These are phyloP conservation scores for Penicillium taxi DNA, from an alignment of 495 filamentous ascomycete genomes.

Conservation along the genomic window DNA sequence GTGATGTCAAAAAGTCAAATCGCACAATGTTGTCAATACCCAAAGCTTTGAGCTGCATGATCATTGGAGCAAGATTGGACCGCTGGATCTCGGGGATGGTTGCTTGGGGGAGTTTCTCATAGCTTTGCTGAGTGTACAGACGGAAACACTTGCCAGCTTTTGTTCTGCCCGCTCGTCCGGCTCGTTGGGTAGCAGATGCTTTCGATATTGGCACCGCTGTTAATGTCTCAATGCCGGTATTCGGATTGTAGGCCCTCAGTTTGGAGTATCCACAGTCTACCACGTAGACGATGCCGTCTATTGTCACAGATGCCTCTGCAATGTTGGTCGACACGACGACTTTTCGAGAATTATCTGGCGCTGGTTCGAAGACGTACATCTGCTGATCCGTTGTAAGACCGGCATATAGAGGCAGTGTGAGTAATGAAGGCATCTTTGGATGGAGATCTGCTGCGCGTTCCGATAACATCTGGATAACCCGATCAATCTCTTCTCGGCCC, in stretches of 20 bases:
- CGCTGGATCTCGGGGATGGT: constrained; percentile 89
- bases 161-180: constrained; percentile 85
- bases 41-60: constrained; percentile 91
- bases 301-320: constrained; percentile 90
- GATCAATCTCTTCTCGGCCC: constrained; percentile 89
- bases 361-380: constrained; percentile 82
- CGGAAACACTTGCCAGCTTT: constrained; percentile 93
- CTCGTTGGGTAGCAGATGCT: constrained; percentile 85
- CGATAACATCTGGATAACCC: constrained; percentile 64
- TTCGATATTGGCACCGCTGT: constrained; percentile 85
- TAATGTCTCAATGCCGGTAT: constrained; percentile 81
- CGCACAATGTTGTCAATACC: constrained; percentile 93
- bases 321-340: constrained; percentile 95
- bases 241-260: constrained; percentile 77
- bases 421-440: constrained; percentile 57
- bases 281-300: constrained; percentile 88
- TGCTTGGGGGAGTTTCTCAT: constrained; percentile 59
- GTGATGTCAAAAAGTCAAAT: constrained; percentile 83
- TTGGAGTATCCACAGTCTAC: constrained; percentile 92
- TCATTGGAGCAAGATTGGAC: constrained; percentile 80
- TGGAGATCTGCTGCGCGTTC: constrained; percentile 73
- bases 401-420: constrained; percentile 80
- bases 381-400: constrained; percentile 85
- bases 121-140: constrained; percentile 76
- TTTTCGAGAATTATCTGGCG: constrained; percentile 79